Base-by-base conservation (phyloP, 768 basidiomycete species). In the Pleurotus giganteus region DNA sequence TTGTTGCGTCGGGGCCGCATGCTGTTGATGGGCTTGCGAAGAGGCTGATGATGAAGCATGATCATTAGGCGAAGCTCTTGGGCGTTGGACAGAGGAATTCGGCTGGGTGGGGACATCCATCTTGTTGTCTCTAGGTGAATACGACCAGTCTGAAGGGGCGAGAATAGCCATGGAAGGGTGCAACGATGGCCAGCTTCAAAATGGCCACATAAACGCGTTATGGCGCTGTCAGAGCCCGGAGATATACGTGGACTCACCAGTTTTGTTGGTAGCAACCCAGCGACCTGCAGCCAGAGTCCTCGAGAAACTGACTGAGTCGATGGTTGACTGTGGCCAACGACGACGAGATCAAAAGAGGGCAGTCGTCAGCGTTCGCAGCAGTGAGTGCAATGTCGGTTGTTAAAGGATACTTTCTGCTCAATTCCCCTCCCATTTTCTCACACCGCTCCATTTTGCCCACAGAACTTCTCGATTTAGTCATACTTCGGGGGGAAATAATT, bases 71-170 rank as follows among this genome's bases (percentile, higher is more conserved):
- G 84, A 82, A 43, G 83, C 76, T 60, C 81, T 84, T 66, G 84
- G 84, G 57, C 81, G 81, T 51, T 80, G 71, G 54, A 72, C 76
- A 57, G 76, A 58, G 59, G 73, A 58, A 63, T 63, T 61, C 59
- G 74, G 60, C 23, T 54, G 41, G 4, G 43, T 49, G 17, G 78
- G 72, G 41, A 76, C 64, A 73, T 86, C 84, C 85, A 87, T 88
- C 61, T 76, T 66, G 62, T 72, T 71, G 72, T 87, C 83, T 79
- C 80, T 80, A 66, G 79, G 77, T 61, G 77, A 80, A 65, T 76
- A 69, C 61, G 81, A 81, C 88, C 88, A 89, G 77, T 89, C 87
- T 74, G 82, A 78, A 68, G 84, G 78, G 60, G 82, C 86, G 74
- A 89, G 83, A 76, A 88, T 80, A 73, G 88, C 88, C 88, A 90